A percentile compares a stretch with the other conserved stretches of the same genome.
These are phyloP conservation scores for Tubosaeta brunneosetosa DNA, from an alignment of 768 basidiomycete species.

Conservation along the genomic window DNA sequence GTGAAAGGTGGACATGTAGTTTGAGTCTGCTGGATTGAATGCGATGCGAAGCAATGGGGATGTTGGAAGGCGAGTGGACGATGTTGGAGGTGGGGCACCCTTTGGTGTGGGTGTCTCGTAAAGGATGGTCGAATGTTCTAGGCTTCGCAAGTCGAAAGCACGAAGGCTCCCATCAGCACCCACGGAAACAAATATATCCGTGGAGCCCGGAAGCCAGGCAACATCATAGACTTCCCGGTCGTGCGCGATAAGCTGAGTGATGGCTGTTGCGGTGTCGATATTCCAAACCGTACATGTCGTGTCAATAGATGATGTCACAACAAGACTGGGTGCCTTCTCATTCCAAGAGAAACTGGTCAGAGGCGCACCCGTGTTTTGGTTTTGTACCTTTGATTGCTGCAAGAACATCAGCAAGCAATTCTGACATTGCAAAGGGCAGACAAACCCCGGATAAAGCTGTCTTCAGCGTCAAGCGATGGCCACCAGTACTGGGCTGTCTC, in stretches of 20 bases:
- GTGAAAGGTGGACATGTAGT: slow-evolving; percentile 97
- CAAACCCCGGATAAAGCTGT: slow-evolving; percentile 78
- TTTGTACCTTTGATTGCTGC: slow-evolving; percentile 88
- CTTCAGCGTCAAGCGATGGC: slow-evolving; percentile 67
- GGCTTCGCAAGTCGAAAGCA: slow-evolving; percentile 91
- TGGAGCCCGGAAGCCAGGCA: slow-evolving; percentile 95
- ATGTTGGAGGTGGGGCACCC: slow-evolving; percentile 54
- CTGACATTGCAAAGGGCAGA: slow-evolving; percentile 13
- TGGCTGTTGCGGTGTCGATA: slow-evolving; percentile 86
- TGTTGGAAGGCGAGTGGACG: slow-evolving; percentile 64
- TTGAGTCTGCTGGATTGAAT: slow-evolving; percentile 87
- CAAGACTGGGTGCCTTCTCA: slow-evolving; percentile 80
- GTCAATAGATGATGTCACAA: slow-evolving; percentile 97
- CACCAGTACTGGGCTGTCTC: slow-evolving; percentile 45
- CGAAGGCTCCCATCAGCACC: slow-evolving; percentile 96
- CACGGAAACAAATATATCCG: slow-evolving; percentile 96
- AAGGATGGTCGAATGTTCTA: slow-evolving; percentile 97
- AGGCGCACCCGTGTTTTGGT: slow-evolving; percentile 78
- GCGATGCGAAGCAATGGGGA: slow-evolving; percentile 82
- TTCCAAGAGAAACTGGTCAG: slow-evolving; percentile 99
- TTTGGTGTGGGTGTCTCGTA: slow-evolving; percentile 90
- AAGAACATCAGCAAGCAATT: slow-evolving; percentile 10
- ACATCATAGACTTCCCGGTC: slow-evolving; percentile 96
- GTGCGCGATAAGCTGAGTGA: slow-evolving; percentile 97
- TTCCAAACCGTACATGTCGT: slow-evolving; percentile 99